Evolutionary conservation across 192 early-diverging fungal genomes (phyloP), one percentile per base, ranked within the genome.

Genomic region (Coemansia sp.): DNA sequence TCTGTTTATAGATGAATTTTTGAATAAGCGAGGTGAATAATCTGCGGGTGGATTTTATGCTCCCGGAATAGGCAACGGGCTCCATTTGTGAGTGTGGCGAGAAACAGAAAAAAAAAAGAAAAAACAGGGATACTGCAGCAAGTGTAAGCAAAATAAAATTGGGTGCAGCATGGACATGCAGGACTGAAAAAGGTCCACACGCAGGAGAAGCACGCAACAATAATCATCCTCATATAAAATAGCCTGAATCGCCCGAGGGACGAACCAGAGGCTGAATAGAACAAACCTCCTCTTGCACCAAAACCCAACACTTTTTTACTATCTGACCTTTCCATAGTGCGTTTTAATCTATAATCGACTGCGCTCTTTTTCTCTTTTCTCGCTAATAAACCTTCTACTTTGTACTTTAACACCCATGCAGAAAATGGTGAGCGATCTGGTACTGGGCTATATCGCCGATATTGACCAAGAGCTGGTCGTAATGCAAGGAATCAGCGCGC

Each of bases 401-500:
- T 57, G 35, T 57, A 57, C 19, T 57, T 57, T 39, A 21, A 57
- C 39, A 17, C 22, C 19, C 11, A 43, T 22, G 32, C 37, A 59
- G 14, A 12, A 60, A 19, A 49, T 2, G 11, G 65, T 69, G 59
- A 32, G 59, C 25, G 60, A 58, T 10, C 60, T 75, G 9, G 39
- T 57, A 11, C 39, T 79, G 15, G 65, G 51, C 12, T 69, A 73
- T 41, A 60, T 73, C 7, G 60, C 67, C 7, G 72, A 65, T 7
- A 75, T 72, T 15, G 72, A 81, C 35, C 65, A 61, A 23, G 78
- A 75, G 38, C 69, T 81, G 55, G 45, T 81, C 15, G 53, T 81
- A 35, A 12, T 69, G 60, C 73, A 75, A 45, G 78, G 78, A 9
- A 81, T 75, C 29, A 59, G 69, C 5, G 78, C 78, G 2, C 78